Evolutionary conservation across 2,329 filamentous ascomycete genomes (phyloP).

Genomic region (Lecanicillium sp.): DNA sequence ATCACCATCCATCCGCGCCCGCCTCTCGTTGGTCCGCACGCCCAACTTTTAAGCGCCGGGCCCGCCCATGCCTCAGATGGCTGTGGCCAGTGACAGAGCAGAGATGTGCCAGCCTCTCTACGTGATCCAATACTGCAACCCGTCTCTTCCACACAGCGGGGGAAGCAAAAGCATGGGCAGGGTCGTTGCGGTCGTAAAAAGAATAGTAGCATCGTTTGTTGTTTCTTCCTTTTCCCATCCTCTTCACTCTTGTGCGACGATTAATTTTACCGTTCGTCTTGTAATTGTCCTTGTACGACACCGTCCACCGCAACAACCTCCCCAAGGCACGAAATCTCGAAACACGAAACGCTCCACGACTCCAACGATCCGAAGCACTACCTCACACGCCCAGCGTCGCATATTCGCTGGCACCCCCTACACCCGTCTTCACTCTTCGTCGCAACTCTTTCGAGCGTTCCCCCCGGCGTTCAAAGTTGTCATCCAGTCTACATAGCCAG

Average conservation of each 20-base stretch:
- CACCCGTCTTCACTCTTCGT: no score
- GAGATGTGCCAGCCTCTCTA: constrained; percentile 14
- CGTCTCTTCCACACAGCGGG: no score
- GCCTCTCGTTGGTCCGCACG: constrained; percentile 9
- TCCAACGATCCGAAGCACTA: no score
- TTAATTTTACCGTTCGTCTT: constrained; percentile 5
- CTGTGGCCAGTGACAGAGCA: constrained; percentile 17
- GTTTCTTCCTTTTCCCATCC: constrained; percentile 8
- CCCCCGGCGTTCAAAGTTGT: constrained; percentile 1
- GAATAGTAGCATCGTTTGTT: constrained; percentile 3
- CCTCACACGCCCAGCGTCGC: constrained; percentile 19
- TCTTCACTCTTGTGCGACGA: constrained; percentile 5
- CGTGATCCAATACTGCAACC: no score
- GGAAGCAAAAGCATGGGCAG: no score
- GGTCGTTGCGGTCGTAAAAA: no score
- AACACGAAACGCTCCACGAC: constrained; percentile 12
- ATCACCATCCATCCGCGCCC: constrained; percentile 7
- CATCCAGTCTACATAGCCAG: no score
- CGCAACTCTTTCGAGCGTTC: constrained; percentile 3
- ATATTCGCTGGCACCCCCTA: constrained; percentile 11
- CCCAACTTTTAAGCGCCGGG: constrained; percentile 16
- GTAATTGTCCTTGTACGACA: not conserved
- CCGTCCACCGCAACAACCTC: not conserved
- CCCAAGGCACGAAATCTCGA: no score
- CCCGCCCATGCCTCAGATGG: constrained; percentile 18